A percentile compares a stretch with the other conserved stretches of the same genome.
These are phyloP conservation scores for Chionographis japonica DNA, from an alignment of 106 monocot genomes.

Conservation along the genomic window DNA sequence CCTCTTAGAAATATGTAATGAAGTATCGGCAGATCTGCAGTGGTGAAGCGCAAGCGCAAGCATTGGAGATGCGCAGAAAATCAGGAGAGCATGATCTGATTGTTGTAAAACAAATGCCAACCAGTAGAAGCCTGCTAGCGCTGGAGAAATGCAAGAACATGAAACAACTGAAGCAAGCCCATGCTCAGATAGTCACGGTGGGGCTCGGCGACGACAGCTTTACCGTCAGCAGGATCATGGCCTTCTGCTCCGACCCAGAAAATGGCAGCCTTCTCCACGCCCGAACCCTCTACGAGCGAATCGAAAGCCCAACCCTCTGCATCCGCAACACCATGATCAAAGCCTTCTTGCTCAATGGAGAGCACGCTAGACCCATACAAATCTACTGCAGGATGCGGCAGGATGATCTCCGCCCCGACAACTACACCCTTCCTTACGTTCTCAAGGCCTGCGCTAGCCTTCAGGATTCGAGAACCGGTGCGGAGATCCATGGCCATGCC, in stretches of 20 bases:
- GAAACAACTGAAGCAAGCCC: slow-evolving; percentile 36
- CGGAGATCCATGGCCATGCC: slow-evolving; percentile 18
- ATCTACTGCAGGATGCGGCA: slow-evolving; percentile 12
- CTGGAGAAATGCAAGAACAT: slow-evolving; percentile 33
- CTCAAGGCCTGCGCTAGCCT: slow-evolving; percentile 28
- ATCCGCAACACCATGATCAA: slow-evolving; percentile 48
- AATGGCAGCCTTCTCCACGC: slow-evolving; percentile 24
- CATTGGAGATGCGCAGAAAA: too few species aligned
- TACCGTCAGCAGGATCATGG: slow-evolving; percentile 27
- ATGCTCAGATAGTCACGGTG: slow-evolving; percentile 27
- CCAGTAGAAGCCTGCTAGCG: slow-evolving; percentile 5
- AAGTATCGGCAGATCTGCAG: too few species aligned
- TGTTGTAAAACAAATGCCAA: slow-evolving; percentile 4
- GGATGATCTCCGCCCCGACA: slow-evolving; percentile 27
- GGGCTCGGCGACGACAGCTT: slow-evolving; percentile 29
- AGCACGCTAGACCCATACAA: background rate
- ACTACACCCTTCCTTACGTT: slow-evolving; percentile 32
- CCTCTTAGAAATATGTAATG: too few species aligned
- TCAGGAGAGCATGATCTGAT: too few species aligned
- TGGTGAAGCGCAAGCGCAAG: too few species aligned
- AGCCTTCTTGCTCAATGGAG: slow-evolving; percentile 10
- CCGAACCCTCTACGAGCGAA: slow-evolving; percentile 14
- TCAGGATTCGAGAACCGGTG: slow-evolving; percentile 2
- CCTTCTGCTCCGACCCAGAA: slow-evolving; percentile 30
- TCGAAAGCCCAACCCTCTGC: slow-evolving; percentile 24